Conservation (phyloP, 805 yeast genomes). For the Zygoascus bituminiphila region DNA sequence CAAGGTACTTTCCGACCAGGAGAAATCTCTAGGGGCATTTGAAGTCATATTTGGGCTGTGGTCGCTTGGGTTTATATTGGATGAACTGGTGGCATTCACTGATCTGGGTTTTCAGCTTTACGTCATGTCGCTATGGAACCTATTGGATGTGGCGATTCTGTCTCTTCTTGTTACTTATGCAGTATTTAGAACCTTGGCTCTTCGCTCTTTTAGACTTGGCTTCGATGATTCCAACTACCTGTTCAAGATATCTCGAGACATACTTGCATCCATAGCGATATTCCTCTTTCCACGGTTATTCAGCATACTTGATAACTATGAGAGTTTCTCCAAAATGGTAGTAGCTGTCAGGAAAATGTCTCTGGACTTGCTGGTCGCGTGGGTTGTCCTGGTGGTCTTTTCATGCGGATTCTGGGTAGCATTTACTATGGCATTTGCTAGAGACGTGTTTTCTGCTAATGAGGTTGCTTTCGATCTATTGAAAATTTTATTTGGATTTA, state of each 20-base stretch:
- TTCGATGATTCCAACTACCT: background rate
- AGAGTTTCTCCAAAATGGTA: slow-evolving; percentile 44
- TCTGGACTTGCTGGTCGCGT: slow-evolving; percentile 41
- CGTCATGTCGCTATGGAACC: slow-evolving; percentile 46
- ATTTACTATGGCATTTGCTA: slow-evolving; percentile 40
- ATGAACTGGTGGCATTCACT: slow-evolving; percentile 36
- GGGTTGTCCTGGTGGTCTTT: slow-evolving; percentile 41
- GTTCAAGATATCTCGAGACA: slow-evolving; percentile 21
- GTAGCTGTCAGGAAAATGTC: slow-evolving; percentile 45
- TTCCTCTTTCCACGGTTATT: slow-evolving; percentile 43
- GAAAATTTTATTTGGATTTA: slow-evolving; percentile 48
- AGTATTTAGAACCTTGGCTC: slow-evolving; percentile 17
- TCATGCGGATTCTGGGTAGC: slow-evolving; percentile 49
- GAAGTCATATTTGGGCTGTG: slow-evolving; percentile 39
- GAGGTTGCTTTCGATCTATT: slow-evolving; percentile 45
- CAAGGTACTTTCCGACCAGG: slow-evolving; percentile 19
- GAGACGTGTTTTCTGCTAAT: slow-evolving; percentile 33
- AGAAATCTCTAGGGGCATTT: slow-evolving; percentile 14
- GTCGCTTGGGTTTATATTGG: slow-evolving; percentile 41
- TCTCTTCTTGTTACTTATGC: slow-evolving; percentile 32
- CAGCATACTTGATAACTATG: slow-evolving; percentile 42
- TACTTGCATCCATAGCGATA: slow-evolving; percentile 37
- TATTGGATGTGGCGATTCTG: slow-evolving; percentile 38
- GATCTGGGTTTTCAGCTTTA: slow-evolving; percentile 40
- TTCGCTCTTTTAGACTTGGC: background rate